Evolutionary conservation across 108 stramenopile genomes (phyloP), one percentile per base, ranked within the genome.

Genomic region (Nannochloropsis gaditana): DNA sequence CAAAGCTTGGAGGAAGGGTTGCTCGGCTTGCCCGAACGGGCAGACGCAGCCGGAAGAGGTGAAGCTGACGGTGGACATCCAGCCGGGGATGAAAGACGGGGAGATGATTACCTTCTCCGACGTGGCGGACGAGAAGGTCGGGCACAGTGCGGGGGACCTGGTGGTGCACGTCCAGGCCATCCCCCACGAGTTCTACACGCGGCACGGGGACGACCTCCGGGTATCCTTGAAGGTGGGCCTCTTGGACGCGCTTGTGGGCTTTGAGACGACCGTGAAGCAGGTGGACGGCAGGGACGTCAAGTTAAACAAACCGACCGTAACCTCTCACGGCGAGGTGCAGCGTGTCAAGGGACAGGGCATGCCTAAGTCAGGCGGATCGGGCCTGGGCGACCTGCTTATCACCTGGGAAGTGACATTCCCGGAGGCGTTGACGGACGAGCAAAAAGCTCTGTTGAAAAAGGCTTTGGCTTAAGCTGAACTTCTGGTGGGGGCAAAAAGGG

Each of bases 11-110:
- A 90, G 92, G 41, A 73, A 87, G 41, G 91, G 93, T 45, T 98
- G 97, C 86, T 83, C 85, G 80, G 94, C 89, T 9, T 98, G 97
- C 91, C 96, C 96, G 8, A 90, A 92, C n/a, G 94, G 94, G 5
- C 92, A 95, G 84, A 98, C 98, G 9, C 91, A 94, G 84, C 90
- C 95, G 21, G 98, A 98, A 90, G 94, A 94, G 89, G 96, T 96
- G 82, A 92, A 93, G 50, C 89, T 98, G 84, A 97, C 98, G 1
- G 92, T 97, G 80, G 96, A 97, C 85, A 87, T 96, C 2, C 82
- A 90, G 44, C 91, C 92, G 90, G 96, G 96, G 59, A 94, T 95
- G 91, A 85, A 93, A 44, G 86, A 90, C 10, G 94, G 94, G 17
- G 95, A 97, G 86, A 44, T 82, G 9, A 94, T 97, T 81, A 94